Evolutionary conservation across 106 monocot species (phyloP), one percentile per base, ranked within the genome.

Genomic region (Allium sativum): DNA sequence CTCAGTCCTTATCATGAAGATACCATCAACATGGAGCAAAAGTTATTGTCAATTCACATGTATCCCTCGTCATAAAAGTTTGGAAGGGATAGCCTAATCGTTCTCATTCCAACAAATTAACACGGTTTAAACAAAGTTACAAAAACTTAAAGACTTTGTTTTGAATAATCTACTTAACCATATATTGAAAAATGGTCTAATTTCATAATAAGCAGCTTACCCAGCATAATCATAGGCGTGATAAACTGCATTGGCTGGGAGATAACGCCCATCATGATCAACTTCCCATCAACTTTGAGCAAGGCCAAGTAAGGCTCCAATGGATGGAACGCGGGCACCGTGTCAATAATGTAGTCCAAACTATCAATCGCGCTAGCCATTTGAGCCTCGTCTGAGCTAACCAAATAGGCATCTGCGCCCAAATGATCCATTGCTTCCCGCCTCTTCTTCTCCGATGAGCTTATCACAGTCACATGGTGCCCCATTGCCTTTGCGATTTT

Each of bases 331-430:
- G 53, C 98, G 8, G 98, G 98, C 40, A 85, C 78, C 0, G 92
- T 99, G 70, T 99, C 88, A 54, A 99, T 92, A 53, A 99, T 92
- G 74, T 99, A 99, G 65, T 99, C 98, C 62, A 99, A 66, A 9
- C 65, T 65, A 14, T 79, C 98, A 8, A 57, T 63, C 0, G 76
- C 79, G 4, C 68, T 48, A 21, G 61, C 78, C 81, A 99, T 88
- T 14, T 65, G 50, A 18, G 56, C 66, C 13, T 60, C 61, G 56
- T 88, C 92, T 16, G 92, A 81, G 74, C 98, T 99, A 11, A 99
- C 72, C 12, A 99, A 55, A 73, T 85, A 99, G 12, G 68, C 75
- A 63, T 99, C 98, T 9, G 98, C 98, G 7, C 81, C 73, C 9
- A 99, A 76, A 50, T 88, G 78, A 46, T 92, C 87, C 67, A 88